Base-by-base conservation (phyloP, 139 green algal genomes). In the Chlamydomonas sp. region DNA sequence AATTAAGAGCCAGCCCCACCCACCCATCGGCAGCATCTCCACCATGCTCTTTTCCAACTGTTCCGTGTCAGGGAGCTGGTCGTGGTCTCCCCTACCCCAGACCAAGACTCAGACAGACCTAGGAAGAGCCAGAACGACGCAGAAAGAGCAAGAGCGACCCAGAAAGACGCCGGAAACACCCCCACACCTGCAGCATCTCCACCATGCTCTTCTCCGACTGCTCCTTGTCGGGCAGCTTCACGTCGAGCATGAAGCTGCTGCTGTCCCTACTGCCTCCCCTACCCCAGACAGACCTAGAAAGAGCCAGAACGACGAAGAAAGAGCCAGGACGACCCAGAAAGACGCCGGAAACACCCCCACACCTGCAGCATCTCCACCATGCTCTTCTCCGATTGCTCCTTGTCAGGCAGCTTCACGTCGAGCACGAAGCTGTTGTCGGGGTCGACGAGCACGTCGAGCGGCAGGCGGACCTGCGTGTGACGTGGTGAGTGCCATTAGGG, bases 361-460 rank as follows among this genome's bases (percentile, higher is more conserved):
- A 72, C 66, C 70, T 68, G 58, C 34, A 76, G 61, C 24, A 81
- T 70, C 49, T 34, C 50, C n/a, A 67, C 75, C 47, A 76, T 60
- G 49, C 57, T 67, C 48, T 68, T 68, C 35, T 48, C 66, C 60
- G 63, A 70, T 62, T 70, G 38, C 24, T 78, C 65, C 5, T 74
- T 70, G 37, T 84, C 80, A 1, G 84, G 82, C 68, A 90, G 76
- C 38, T 76, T 64, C 2, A 86, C 50, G 39, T 86, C 80, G 16
- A 81, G 64, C 24, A 81, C 65, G 36, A 83, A 78, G n/a, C 62
- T 65, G 69, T 85, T 81, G 72, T 86, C 79, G 2, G 70, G 39
- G 65, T 90, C 84, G 39, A 83, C 60, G 35, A 86, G 73, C 71
- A 87, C 58, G n/a, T 83, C 67, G 26, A 83, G 62, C 0, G 79